Conservation (phyloP, 2,329 filamentous ascomycete genomes). For the Didymella pinodella region DNA sequence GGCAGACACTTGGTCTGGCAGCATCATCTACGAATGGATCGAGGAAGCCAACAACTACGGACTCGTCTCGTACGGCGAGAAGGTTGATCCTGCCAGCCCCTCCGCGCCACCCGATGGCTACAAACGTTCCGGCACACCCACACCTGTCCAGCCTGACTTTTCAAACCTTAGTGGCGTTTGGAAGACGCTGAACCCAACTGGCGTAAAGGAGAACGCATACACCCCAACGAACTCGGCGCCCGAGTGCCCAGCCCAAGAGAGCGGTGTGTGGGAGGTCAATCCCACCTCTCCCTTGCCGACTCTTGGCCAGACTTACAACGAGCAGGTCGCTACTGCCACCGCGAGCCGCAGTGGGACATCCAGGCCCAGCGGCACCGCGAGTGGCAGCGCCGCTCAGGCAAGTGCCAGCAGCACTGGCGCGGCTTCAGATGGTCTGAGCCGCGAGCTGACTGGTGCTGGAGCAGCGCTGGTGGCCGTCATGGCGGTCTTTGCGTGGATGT, state of each 20-base stretch:
- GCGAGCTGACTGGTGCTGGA: conserved; percentile 34
- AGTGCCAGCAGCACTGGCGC: conserved; percentile 28
- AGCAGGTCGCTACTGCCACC: conserved; percentile 12
- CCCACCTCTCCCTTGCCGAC: conserved; percentile 74
- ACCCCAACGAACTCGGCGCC: conserved; percentile 67
- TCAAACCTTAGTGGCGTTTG: conserved; percentile 78
- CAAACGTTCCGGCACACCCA: conserved; percentile 75
- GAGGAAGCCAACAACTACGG: conserved; percentile 85
- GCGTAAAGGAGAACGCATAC: conserved; percentile 72
- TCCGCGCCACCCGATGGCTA: conserved; percentile 69
- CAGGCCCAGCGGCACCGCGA: conserved; percentile 15
- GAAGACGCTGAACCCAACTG: conserved; percentile 74
- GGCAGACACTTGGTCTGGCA: conserved; percentile 74
- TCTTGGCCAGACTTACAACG: conserved; percentile 59
- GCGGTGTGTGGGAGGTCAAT: conserved; percentile 75
- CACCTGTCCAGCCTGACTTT: conserved; percentile 78
- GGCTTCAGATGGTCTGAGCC: conserved; percentile 28
- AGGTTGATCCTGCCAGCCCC: conserved; percentile 57
- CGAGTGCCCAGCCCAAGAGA: conserved; percentile 73
- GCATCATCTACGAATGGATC: conserved; percentile 91
- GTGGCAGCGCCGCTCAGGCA: conserved; percentile 5
- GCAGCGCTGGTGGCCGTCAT: conserved; percentile 31
- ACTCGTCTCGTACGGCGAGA: conserved; percentile 75
- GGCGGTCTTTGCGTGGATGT: conserved; percentile 34
- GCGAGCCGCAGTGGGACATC: conserved; percentile 12